Evolutionary conservation across 2,329 filamentous ascomycete species (phyloP).

Genomic region (Neoarthrinium moseri): DNA sequence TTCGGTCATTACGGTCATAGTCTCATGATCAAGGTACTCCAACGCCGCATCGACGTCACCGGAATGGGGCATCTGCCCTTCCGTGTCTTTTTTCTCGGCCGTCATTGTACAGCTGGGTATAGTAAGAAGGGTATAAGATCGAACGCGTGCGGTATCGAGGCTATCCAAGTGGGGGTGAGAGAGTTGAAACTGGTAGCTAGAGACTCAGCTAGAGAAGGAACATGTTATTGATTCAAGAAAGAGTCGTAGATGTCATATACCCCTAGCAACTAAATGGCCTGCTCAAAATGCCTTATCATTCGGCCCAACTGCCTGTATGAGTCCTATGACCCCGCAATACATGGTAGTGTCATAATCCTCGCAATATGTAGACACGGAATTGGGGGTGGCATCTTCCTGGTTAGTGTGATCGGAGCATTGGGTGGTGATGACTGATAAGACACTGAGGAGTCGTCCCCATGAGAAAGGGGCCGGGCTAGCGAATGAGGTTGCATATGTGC

Average conservation of each 20-base stretch:
- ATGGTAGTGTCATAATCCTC: neutral
- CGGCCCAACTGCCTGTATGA: too few species aligned
- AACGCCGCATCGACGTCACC: slow-evolving; percentile 21
- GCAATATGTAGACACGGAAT: too few species aligned
- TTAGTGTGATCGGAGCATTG: neutral
- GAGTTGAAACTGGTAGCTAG: too few species aligned
- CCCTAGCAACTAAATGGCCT: too few species aligned
- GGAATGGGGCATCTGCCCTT: slow-evolving; percentile 12
- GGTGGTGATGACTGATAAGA: neutral
- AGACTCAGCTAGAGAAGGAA: neutral
- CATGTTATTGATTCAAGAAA: neutral
- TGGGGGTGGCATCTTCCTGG: too few species aligned
- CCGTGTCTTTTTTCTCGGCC: slow-evolving; percentile 12
- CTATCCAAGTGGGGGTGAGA: too few species aligned
- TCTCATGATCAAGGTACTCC: slow-evolving; percentile 19
- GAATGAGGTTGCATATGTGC: too few species aligned
- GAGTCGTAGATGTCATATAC: neutral
- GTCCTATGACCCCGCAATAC: neutral
- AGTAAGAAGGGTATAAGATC: too few species aligned
- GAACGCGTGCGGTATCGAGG: too few species aligned
- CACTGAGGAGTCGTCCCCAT: too few species aligned
- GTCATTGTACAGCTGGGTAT: slow-evolving; percentile 13
- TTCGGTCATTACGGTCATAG: slow-evolving; percentile 17
- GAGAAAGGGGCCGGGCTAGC: too few species aligned
- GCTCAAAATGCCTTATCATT: too few species aligned